Base-by-base conservation (phyloP, 192 early-diverging fungal genomes). In the Physocladia obscura region DNA sequence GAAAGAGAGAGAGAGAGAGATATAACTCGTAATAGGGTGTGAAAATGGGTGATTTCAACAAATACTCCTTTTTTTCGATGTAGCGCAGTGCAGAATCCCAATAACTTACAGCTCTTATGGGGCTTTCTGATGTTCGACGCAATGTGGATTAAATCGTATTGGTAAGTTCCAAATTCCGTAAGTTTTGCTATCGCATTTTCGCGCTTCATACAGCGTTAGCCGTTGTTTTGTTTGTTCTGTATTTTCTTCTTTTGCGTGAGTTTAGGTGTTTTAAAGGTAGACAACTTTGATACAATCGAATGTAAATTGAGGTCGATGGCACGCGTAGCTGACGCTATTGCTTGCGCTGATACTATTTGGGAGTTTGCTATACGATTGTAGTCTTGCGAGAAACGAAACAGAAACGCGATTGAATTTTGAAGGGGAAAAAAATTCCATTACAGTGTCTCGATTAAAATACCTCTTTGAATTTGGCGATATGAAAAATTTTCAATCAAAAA, bases 71-170 rank as follows among this genome's bases (percentile, higher is more conserved):
- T n/a, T n/a, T n/a, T n/a, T n/a, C n/a, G n/a, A n/a, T n/a, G n/a
- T n/a, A n/a, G n/a, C n/a, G n/a, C n/a, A n/a, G n/a, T n/a, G n/a
- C n/a, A n/a, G n/a, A n/a, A n/a, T n/a, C n/a, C n/a, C n/a, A n/a
- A n/a, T n/a, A n/a, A n/a, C n/a, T 79, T 89, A 34, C 85, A 93
- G 59, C 84, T 83, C 30, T 74, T 74, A 4, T 93, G 91, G 91
- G 91, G 84, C 79, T 85, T 92, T 76, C 74, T 92, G 30, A 82
- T 86, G 1, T 92, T 90, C 76, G 87, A 91, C 34, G 89, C 89
- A 26, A 88, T 82, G 71, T 77, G 76, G 38, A 38, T 59, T 2
- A 69, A 78, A 8, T 75, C 78, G 1, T 83, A 72, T 61, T 49
- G 68, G 31, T 76, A 85, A 37, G 71, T 85, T 31, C 55, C 65